Percentiles rank a stretch among this genome's conserved stretches.
Evolutionary conservation across 768 basidiomycete genomes (phyloP).

Genomic region (Calocybe cyanea): DNA sequence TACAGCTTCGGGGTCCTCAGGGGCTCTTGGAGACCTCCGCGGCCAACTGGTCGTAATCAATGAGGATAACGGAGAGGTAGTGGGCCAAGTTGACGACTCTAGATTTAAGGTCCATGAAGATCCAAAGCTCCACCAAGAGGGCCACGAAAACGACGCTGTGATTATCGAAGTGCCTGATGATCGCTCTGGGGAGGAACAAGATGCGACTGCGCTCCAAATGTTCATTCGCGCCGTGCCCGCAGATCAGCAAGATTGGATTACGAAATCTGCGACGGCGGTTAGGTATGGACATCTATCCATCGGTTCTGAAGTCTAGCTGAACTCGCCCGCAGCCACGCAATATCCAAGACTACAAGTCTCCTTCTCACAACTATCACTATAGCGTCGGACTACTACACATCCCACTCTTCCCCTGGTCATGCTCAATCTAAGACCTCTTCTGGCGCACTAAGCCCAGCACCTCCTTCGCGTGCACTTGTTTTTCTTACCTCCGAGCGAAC

Average conservation of each 20-base stretch:
- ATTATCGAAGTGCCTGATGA: slow-evolving; percentile 65
- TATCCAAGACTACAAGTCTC: slow-evolving; percentile 62
- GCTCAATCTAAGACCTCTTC: slow-evolving; percentile 12
- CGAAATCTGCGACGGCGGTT: slow-evolving; percentile 53
- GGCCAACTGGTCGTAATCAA: slow-evolving; percentile 71
- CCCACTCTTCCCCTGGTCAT: slow-evolving; percentile 47
- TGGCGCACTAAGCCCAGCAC: slow-evolving; percentile 13
- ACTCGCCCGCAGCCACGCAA: slow-evolving; percentile 48
- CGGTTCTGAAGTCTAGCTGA: neutral
- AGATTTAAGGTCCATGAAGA: slow-evolving; percentile 57
- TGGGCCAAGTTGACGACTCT: slow-evolving; percentile 60
- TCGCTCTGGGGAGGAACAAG: slow-evolving; percentile 29
- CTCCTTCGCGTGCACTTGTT: slow-evolving; percentile 44
- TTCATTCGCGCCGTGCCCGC: slow-evolving; percentile 61
- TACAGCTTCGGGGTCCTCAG: slow-evolving; percentile 14
- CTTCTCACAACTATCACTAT: slow-evolving; percentile 57
- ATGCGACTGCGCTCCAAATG: slow-evolving; percentile 43
- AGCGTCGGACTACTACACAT: slow-evolving; percentile 60
- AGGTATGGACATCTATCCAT: slow-evolving; percentile 40
- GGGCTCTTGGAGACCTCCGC: slow-evolving; percentile 30
- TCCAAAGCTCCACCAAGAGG: slow-evolving; percentile 42
- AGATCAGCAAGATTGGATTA: slow-evolving; percentile 70
- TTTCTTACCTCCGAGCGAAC: slow-evolving; percentile 60
- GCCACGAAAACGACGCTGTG: slow-evolving; percentile 61
- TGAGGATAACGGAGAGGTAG: slow-evolving; percentile 65